A percentile compares a stretch with the other conserved stretches of the same genome.
Evolutionary conservation across 208 protist species (phyloP).

Genomic region (Porcisia hertigi): DNA sequence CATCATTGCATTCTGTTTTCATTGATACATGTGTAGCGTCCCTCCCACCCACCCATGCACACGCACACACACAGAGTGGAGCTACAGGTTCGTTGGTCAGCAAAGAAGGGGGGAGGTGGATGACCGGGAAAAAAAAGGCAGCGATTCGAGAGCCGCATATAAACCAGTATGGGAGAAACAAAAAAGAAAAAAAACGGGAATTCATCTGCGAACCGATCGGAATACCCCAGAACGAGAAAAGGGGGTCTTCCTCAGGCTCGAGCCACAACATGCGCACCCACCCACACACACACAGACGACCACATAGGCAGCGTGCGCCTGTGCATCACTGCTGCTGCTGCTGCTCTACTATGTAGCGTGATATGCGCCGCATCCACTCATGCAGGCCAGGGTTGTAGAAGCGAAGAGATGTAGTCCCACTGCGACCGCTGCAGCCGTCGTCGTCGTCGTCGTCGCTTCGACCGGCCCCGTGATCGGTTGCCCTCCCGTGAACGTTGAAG

Average conservation of each 20-base stretch:
- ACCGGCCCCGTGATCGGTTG: not conserved
- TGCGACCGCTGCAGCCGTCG: conserved; percentile 3
- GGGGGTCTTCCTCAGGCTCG: not conserved
- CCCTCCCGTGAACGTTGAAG: not conserved
- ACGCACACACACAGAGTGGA: too few species aligned
- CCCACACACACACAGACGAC: not conserved
- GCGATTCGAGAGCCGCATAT: too few species aligned
- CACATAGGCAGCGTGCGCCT: not conserved
- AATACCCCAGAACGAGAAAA: not conserved
- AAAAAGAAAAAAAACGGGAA: too few species aligned
- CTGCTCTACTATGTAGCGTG: conserved; percentile 41
- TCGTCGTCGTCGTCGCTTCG: not conserved
- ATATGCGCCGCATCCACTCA: conserved; percentile 74
- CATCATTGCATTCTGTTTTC: too few species aligned
- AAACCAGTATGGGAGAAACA: too few species aligned
- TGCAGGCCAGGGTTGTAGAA: conserved; percentile 70
- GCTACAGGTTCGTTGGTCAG: too few species aligned
- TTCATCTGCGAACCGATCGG: too few species aligned
- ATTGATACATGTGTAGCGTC: too few species aligned
- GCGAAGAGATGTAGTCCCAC: conserved; percentile 21
- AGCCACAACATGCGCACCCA: not conserved
- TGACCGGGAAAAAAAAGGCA: too few species aligned
- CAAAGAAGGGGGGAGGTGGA: too few species aligned
- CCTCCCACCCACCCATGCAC: too few species aligned
- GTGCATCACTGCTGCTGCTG: conserved; percentile 27